phyloP scores from a whole-genome alignment of 148 eudicot genomes.

The Camellia sinensis region DNA sequence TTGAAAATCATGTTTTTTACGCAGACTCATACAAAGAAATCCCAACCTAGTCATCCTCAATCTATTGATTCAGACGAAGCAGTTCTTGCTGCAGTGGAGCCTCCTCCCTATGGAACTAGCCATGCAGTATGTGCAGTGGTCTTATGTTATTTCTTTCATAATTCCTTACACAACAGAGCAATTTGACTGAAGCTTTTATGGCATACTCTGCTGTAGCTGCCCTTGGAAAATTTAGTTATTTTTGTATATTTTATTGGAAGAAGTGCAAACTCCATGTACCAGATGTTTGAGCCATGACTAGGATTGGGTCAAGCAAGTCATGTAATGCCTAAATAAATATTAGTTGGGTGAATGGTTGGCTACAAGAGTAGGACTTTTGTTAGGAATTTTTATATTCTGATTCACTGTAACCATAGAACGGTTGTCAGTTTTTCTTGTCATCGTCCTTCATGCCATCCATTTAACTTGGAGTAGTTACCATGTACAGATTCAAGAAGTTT shows the following conservation, averaged over 20 bases:
- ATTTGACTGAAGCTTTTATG: neutral
- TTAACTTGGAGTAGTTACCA: constrained; percentile 6
- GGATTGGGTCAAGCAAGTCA: neutral
- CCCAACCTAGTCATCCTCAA: constrained; percentile 28
- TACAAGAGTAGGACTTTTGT: neutral
- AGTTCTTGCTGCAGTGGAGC: constrained; percentile 51
- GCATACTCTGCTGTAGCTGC: neutral
- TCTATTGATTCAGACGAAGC: constrained; percentile 36
- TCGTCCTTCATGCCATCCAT: neutral
- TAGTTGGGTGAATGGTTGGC: neutral
- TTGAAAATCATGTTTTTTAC: constrained; percentile 14
- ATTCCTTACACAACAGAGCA: neutral
- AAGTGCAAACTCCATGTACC: neutral
- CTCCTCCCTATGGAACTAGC: constrained; percentile 79
- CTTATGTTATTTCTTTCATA: neutral
- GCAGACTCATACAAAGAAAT: constrained; percentile 88
- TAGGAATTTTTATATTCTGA: neutral
- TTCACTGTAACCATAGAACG: neutral
- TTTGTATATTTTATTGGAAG: neutral
- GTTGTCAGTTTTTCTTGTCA: neutral
- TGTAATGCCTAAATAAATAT: neutral
- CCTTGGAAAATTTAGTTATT: neutral
- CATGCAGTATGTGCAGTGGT: constrained; percentile 56
- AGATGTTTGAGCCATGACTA: neutral
- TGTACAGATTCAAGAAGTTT: constrained; percentile 84